Evolutionary conservation across 768 basidiomycete species (phyloP), one percentile per base, ranked within the genome.

Genomic region (Asterophora lycoperdoides): DNA sequence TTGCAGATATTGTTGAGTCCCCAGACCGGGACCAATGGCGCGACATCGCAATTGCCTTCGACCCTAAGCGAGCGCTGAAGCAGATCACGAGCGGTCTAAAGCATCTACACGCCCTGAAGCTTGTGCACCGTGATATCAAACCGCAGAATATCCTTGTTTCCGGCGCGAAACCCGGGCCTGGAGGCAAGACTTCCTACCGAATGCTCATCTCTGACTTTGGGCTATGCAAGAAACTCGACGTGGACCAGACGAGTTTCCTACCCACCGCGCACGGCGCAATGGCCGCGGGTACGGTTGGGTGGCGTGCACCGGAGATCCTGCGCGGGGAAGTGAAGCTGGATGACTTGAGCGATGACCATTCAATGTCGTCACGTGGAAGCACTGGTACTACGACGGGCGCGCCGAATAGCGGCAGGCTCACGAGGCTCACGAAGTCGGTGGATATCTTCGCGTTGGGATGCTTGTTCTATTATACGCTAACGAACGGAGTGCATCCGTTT

Each of bases 191-290:
- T n/a, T 40, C 78, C 65, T 62, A 90, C 56, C 73, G 90, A 41
- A 93, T 94, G 91, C 70, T 94, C 52, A 94, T 93, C 49, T 96
- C 93, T 1, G 96, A 99, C 68, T 98, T 99, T 63, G 96, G 96
- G 30, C 75, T 99, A 42, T 97, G 95, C 64, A 94, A 94, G 66
- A 93, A 89, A 64, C 76, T 98, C 38, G 94, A 97, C 56, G 72
- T 90, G 32, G 96, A 97, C 67, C 94, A 98, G 76, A 94, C 93
- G 43, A 93, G 91, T 60, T 98, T 98, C 66, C 70, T 93, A 55
- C 95, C 94, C 1, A 97, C 95, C 0, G 82, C 83, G 13, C 87
- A 94, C 60, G 92, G 95, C 5, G 80, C 86, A 28, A 81, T 89
- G 71, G 90, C 81, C 17, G 93, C 90, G 8, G 96, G 96, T 11